Evolutionary conservation across 148 eudicot genomes (phyloP).

Genomic region (Rhododendron kiyosumense): DNA sequence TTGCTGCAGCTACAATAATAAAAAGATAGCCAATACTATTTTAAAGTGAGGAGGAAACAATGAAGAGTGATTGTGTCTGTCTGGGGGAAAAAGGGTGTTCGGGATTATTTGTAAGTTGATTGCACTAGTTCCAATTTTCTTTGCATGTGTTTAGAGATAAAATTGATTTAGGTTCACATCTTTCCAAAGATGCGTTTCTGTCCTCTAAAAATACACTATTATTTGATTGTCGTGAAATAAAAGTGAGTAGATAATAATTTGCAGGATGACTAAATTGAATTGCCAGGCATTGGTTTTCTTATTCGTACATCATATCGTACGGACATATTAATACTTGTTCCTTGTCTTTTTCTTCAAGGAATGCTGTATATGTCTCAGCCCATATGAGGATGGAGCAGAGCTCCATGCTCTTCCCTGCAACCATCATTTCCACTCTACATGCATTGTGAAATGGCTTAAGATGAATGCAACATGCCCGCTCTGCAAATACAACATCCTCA

Average conservation of each 20-base stretch:
- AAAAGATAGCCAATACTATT: neutral
- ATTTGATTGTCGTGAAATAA: neutral
- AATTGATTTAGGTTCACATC: neutral
- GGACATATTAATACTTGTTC: neutral
- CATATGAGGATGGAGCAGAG: conserved; percentile 78
- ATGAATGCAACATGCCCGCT: conserved; percentile 97
- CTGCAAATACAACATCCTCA: conserved; percentile 94
- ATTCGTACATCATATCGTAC: neutral
- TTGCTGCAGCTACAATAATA: too few species aligned
- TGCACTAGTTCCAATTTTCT: neutral
- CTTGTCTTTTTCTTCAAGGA: conserved; percentile 39
- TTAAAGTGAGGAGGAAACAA: neutral
- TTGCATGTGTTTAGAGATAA: neutral
- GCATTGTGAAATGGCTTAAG: conserved; percentile 95
- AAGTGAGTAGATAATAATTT: neutral
- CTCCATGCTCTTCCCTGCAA: conserved; percentile 83
- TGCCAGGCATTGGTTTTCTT: neutral
- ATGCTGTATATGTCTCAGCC: conserved; percentile 83
- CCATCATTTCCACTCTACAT: conserved; percentile 79
- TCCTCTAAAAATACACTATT: neutral
- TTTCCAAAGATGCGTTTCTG: neutral
- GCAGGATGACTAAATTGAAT: neutral
- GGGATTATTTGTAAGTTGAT: neutral
- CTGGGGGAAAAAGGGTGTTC: neutral
- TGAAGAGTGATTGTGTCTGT: neutral